phyloP scores from a whole-genome alignment of 176 grass and related monocot species.

The Hyparrhenia diplandra region DNA sequence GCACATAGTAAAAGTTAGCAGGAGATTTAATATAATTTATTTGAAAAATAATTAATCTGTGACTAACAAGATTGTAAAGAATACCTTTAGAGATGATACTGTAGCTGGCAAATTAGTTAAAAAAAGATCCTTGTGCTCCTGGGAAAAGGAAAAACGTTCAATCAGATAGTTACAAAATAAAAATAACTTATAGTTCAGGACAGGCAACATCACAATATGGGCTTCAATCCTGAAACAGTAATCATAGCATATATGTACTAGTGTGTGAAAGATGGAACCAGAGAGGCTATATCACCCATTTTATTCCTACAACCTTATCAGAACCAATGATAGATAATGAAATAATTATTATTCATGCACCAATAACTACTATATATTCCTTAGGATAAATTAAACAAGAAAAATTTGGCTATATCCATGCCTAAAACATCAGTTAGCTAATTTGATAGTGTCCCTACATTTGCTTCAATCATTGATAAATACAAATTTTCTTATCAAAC shows the following conservation, averaged over 20 bases:
- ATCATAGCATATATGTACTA: not conserved
- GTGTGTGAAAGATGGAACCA: not conserved
- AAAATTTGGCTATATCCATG: not conserved
- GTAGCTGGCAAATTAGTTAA: slow-evolving; percentile 74
- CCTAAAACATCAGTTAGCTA: not conserved
- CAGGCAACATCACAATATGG: not conserved
- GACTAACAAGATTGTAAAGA: slow-evolving; percentile 8
- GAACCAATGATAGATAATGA: not conserved
- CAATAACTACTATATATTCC: not conserved
- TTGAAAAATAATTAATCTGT: slow-evolving; percentile 8
- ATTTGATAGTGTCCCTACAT: not conserved
- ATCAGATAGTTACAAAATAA: slow-evolving; percentile 25
- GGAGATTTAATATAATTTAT: slow-evolving; percentile 16
- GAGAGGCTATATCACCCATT: not conserved
- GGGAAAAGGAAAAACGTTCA: slow-evolving; percentile 22
- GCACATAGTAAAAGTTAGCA: slow-evolving; percentile 27
- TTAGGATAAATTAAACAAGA: not conserved
- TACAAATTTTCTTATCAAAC: not conserved
- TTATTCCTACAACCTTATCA: not conserved
- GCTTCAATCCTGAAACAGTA: slow-evolving; percentile 22
- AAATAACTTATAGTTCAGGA: slow-evolving; percentile 21
- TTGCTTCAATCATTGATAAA: not conserved
- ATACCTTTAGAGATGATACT: slow-evolving; percentile 82
- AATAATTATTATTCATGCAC: not conserved
- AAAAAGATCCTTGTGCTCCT: slow-evolving; percentile 98